Percentiles rank a stretch among this genome's conserved stretches.
Evolutionary conservation across 257 asterid species (phyloP).

Genomic region (Thymus mandschuricus): DNA sequence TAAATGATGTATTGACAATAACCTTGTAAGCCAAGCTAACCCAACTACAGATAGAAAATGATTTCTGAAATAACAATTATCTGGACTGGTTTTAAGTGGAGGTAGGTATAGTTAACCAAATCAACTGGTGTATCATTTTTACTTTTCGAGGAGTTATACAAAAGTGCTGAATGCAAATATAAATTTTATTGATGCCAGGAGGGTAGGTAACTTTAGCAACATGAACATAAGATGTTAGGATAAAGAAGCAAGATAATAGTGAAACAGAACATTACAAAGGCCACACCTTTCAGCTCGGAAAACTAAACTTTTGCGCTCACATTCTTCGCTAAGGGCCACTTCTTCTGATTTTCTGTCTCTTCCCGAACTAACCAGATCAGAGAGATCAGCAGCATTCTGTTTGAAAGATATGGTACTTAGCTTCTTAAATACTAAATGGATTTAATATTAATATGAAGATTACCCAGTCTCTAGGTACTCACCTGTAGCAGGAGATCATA

Average conservation of each 20-base stretch:
- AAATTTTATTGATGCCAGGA: background rate
- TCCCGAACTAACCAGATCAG: conserved; percentile 92
- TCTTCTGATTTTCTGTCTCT: conserved; percentile 92
- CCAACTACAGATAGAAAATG: background rate
- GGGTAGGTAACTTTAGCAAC: conserved; percentile 7
- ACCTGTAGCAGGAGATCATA: conserved; percentile 90
- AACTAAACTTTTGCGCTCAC: conserved; percentile 64
- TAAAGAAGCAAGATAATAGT: background rate
- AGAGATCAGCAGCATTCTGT: conserved; percentile 87
- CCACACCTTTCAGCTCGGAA: conserved; percentile 89
- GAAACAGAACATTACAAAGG: conserved; percentile 7
- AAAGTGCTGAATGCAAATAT: conserved; percentile 9
- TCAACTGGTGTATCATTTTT: conserved; percentile 13
- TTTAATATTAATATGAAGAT: conserved; percentile 16
- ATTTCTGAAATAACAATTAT: conserved; percentile 12
- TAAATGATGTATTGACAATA: background rate
- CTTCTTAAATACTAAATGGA: conserved; percentile 1
- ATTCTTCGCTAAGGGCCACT: conserved; percentile 81
- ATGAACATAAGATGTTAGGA: background rate
- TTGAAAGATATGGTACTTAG: conserved; percentile 32
- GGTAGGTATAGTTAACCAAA: conserved; percentile 10
- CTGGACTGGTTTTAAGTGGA: conserved; percentile 7
- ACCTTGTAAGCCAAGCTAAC: background rate
- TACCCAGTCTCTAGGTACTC: conserved; percentile 15
- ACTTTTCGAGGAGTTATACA: conserved; percentile 7